These are phyloP conservation scores for Cryphonectria carpinicola DNA, from an alignment of 2,329 filamentous ascomycete species.

Conservation along the genomic window DNA sequence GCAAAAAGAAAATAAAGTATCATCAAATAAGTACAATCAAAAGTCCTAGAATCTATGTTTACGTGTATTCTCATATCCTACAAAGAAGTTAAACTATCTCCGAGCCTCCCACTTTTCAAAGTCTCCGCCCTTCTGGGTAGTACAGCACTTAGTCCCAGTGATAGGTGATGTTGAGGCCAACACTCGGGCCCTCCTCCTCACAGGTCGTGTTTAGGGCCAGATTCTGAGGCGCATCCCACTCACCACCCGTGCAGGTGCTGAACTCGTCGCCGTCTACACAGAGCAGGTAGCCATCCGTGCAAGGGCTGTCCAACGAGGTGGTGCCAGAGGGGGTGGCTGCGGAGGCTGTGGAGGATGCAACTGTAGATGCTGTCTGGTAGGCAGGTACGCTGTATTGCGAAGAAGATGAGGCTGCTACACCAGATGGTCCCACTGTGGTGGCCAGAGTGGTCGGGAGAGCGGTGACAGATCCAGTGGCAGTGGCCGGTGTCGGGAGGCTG, in stretches of 20 bases:
- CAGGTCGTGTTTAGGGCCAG: conserved; percentile 19
- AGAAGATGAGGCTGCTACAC: background rate
- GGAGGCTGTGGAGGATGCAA: background rate
- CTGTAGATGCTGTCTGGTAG: background rate
- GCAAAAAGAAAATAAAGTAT: background rate
- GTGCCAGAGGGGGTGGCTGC: background rate
- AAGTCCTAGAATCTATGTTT: background rate
- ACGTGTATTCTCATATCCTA: background rate
- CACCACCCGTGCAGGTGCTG: conserved; percentile 23
- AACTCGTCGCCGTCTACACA: conserved; percentile 23
- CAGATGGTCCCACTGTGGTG: background rate
- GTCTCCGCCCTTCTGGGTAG: background rate
- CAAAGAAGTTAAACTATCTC: background rate
- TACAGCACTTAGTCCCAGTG: background rate
- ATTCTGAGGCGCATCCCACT: conserved; percentile 21
- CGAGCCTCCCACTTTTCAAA: no score
- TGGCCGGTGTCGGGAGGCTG: background rate
- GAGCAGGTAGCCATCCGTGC: conserved; percentile 23
- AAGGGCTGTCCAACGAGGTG: conserved; percentile 3
- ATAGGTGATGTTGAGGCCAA: conserved; percentile 15
- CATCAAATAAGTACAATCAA: background rate
- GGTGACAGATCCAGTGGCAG: background rate
- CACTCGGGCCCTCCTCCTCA: conserved; percentile 16
- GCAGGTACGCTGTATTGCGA: background rate
- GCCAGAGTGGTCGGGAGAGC: background rate